These are phyloP conservation scores for Lophiostoma macrostomum DNA, from an alignment of 495 filamentous ascomycete genomes.

Conservation along the genomic window DNA sequence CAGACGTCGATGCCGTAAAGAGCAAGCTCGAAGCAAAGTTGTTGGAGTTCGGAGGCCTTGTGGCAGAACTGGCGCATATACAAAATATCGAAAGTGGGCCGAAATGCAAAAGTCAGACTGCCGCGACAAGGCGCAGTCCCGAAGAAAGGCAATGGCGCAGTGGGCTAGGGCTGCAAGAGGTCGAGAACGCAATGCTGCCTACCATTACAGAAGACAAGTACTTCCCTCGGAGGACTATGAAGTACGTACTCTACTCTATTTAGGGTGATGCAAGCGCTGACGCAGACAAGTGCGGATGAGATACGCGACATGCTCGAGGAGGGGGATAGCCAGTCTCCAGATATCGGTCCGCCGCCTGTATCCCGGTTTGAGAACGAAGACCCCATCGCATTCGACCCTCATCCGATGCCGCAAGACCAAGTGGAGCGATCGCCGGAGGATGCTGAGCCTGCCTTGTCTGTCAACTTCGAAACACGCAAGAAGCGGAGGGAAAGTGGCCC, in stretches of 20 bases:
- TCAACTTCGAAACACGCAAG: constrained; percentile 52
- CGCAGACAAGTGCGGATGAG: constrained; percentile 50
- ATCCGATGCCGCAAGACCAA: constrained; percentile 12
- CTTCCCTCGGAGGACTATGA: constrained; percentile 69
- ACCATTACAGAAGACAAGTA: constrained; percentile 80
- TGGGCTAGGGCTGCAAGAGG: constrained; percentile 26
- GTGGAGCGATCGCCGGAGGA: constrained; percentile 12
- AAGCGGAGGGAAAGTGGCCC: constrained; percentile 50
- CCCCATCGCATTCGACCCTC: constrained; percentile 54
- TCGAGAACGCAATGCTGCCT: constrained; percentile 65
- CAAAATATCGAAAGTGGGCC: constrained; percentile 38
- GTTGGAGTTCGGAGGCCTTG: constrained; percentile 54
- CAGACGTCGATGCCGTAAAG: constrained; percentile 36
- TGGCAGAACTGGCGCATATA: constrained; percentile 48
- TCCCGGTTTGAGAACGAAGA: constrained; percentile 63
- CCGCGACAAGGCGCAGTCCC: constrained; percentile 30
- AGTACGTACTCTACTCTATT: constrained; percentile 55
- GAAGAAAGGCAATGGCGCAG: constrained; percentile 33
- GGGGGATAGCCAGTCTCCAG: constrained; percentile 58
- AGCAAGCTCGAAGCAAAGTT: constrained; percentile 54
- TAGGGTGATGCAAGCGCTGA: no score
- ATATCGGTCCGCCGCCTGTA: constrained; percentile 63
- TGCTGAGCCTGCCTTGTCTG: constrained; percentile 36
- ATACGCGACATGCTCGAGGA: constrained; percentile 47
- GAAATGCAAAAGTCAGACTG: constrained; percentile 26